Base-by-base conservation (phyloP, 2,329 filamentous ascomycete genomes). In the Colletotrichum filicis region DNA sequence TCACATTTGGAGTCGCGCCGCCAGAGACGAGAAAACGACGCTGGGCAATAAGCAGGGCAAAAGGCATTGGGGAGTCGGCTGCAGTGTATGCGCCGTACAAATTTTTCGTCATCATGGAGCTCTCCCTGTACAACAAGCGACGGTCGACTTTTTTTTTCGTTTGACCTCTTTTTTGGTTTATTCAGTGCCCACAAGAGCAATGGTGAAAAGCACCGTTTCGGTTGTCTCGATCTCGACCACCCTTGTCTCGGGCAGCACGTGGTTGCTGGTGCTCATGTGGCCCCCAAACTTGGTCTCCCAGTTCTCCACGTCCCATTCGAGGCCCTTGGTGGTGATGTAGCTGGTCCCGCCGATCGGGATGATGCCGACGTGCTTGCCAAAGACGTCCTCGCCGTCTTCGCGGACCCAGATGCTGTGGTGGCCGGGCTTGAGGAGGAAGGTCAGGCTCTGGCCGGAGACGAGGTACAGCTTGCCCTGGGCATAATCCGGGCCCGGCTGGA, bases 281-380 rank as follows among this genome's bases (percentile, higher is more conserved):
- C 91, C 92, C 8, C 93, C 93, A 79, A 97, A 93, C 78, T 89
- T 87, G 1, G 93, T 98, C 76, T 89, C 84, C 95, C 96, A 98
- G 73, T 94, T 86, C 72, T 87, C 80, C 1, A 99, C 94, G 82
- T 99, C 95, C 97, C 97, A 99, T 80, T 97, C 92, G 24, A 98
- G 85, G 0, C 97, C 97, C 16, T 86, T 84, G 0, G 94, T 97
- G 8, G 91, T 92, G 77, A 99, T 95, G n/a, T 88, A 82, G 59
- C 94, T 92, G 3, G 92, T 90, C n/a, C 92, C 94, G 68, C 92
- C 93, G 26, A 98, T 84, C 0, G 97, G 97, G 52, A 99, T 86
- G 75, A 99, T 94, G 11, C 97, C 97, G 35, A 97, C 89, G 79
- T 97, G 91, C 80, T 94, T 92, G 7, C 89, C 94, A 77, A 98